Evolutionary conservation across 805 yeast species (phyloP).

Genomic region (Candida sphagnicola): DNA sequence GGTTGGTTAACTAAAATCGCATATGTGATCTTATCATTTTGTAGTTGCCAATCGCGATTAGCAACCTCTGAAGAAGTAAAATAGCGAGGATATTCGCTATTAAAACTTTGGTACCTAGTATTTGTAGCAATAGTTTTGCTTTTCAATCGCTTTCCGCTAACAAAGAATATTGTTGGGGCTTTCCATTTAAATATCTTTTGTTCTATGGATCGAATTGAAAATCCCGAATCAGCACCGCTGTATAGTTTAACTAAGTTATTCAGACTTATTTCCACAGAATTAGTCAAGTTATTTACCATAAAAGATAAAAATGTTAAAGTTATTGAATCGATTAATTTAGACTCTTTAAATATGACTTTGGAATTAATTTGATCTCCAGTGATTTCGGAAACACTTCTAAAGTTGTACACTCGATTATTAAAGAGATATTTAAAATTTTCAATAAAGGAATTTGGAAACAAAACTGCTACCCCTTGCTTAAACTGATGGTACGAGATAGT

Average conservation of each 20-base stretch:
- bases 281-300: constrained; percentile 17
- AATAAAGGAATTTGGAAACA: constrained; percentile 30
- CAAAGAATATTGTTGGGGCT: constrained; percentile 72
- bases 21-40: constrained; percentile 46
- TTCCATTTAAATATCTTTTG: constrained; percentile 84
- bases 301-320: constrained; percentile 37
- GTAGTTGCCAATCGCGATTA: constrained; percentile 30
- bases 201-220: constrained; percentile 84
- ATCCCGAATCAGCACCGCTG: constrained; percentile 74
- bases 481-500: constrained; percentile 15
- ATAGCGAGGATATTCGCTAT: constrained; percentile 40
- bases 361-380: not conserved
- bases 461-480: constrained; percentile 12
- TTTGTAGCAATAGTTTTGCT: constrained; percentile 30
- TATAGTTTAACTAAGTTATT: constrained; percentile 58
- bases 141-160: constrained; percentile 58
- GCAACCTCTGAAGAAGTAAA: constrained; percentile 24
- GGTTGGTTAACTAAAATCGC: constrained; percentile 67
- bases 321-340: constrained; percentile 40
- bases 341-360: constrained; percentile 12
- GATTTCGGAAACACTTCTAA: constrained; percentile 1
- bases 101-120: constrained; percentile 49
- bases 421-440: constrained; percentile 6
- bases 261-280: constrained; percentile 36
- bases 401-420: not conserved